phyloP scores from a whole-genome alignment of 305 asterid genomes.

The Fraxinus baroniana region DNA sequence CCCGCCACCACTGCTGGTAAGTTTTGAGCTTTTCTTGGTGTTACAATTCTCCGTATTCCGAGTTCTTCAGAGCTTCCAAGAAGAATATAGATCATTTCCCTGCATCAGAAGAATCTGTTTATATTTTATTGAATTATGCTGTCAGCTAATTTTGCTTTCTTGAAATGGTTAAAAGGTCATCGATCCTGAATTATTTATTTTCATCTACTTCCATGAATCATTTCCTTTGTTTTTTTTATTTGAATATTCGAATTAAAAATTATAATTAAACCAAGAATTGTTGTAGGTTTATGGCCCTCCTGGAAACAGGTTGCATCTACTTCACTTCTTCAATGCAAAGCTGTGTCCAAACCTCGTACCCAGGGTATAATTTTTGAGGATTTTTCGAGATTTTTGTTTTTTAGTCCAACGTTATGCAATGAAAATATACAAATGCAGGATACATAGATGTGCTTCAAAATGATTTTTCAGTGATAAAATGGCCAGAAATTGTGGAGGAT shows the following conservation, averaged over 20 bases:
- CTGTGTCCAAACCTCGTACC: conserved; percentile 45
- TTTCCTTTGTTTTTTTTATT: neutral
- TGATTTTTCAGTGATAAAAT: conserved; percentile 50
- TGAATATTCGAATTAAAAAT: neutral
- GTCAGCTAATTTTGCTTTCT: conserved; percentile 5
- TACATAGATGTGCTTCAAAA: conserved; percentile 46
- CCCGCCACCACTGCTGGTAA: conserved; percentile 25
- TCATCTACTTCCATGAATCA: neutral
- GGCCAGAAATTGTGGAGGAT: conserved; percentile 56
- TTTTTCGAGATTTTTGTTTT: neutral
- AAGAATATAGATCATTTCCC: too few relatives aligned
- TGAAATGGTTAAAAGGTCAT: conserved; percentile 22
- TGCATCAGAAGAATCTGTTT: too few relatives aligned
- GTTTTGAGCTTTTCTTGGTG: neutral
- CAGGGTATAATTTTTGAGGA: conserved; percentile 30
- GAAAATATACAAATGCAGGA: conserved; percentile 32
- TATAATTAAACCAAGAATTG: conserved; percentile 2
- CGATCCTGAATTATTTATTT: conserved; percentile 2
- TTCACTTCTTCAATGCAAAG: conserved; percentile 35
- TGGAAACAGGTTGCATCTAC: neutral
- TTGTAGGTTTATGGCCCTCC: conserved; percentile 32
- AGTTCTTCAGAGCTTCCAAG: too few relatives aligned
- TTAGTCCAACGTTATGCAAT: neutral
- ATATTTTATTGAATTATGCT: neutral
- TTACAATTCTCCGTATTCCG: too few relatives aligned